Evolutionary conservation across 1,284 basidiomycete genomes (phyloP).

Genomic region (Golubevia pallescens): DNA sequence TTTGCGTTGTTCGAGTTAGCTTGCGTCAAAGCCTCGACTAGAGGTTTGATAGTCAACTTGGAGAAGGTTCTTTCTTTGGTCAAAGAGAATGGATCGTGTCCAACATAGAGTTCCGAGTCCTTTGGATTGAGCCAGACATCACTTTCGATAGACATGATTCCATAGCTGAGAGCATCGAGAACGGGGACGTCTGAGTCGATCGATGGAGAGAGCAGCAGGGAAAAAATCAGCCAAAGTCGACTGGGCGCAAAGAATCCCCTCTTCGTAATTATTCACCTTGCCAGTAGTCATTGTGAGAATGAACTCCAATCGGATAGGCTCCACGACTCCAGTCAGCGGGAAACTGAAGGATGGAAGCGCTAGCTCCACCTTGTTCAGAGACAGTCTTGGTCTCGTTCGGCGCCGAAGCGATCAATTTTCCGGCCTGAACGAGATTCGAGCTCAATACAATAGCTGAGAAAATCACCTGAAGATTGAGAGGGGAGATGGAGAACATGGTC

Average conservation of each 20-base stretch:
- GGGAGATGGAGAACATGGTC: too few species aligned
- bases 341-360: conserved; percentile 14
- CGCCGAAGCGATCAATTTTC: background rate
- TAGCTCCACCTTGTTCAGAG: conserved; percentile 9
- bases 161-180: conserved; percentile 21
- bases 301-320: conserved; percentile 24
- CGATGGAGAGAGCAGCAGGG: background rate
- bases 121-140: conserved; percentile 25
- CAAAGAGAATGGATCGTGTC: conserved; percentile 21
- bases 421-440: background rate
- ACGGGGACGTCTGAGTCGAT: conserved; percentile 7
- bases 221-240: background rate
- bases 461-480: too few species aligned
- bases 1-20: conserved; percentile 19
- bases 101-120: conserved; percentile 20
- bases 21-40: conserved; percentile 22
- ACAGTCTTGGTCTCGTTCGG: background rate
- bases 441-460: too few species aligned
- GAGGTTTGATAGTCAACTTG: conserved; percentile 15
- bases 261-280: background rate
- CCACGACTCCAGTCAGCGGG: conserved; percentile 27
- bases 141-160: conserved; percentile 16
- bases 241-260: background rate
- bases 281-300: conserved; percentile 30
- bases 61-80: conserved; percentile 22